Conservation (phyloP, 2,329 filamentous ascomycete genomes). For the Penicillium paneum region DNA sequence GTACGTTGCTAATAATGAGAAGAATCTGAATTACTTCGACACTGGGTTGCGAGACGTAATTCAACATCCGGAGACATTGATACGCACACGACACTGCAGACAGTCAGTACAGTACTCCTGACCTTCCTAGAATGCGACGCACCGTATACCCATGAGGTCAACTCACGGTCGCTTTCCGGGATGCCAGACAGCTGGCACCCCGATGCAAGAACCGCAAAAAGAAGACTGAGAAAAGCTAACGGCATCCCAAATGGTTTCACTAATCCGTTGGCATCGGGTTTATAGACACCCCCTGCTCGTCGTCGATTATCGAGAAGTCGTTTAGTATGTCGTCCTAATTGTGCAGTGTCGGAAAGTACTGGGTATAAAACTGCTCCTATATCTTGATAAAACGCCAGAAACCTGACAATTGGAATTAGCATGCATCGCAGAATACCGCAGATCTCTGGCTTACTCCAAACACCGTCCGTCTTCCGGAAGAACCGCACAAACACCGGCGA, state of each 20-base stretch:
- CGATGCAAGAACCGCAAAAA: slow-evolving; percentile 61
- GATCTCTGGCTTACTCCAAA: slow-evolving; percentile 22
- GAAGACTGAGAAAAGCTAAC: slow-evolving; percentile 57
- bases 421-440: background rate
- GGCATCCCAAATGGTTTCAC: slow-evolving; percentile 57
- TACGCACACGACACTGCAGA: slow-evolving; percentile 59
- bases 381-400: slow-evolving; percentile 55
- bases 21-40: slow-evolving; percentile 61
- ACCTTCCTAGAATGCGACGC: slow-evolving; percentile 21
- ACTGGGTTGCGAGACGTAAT: slow-evolving; percentile 60
- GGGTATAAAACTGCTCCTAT: slow-evolving; percentile 58
- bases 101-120: slow-evolving; percentile 14
- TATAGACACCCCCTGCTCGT: slow-evolving; percentile 41
- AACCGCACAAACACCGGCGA: slow-evolving; percentile 54
- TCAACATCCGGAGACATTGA: slow-evolving; percentile 61
- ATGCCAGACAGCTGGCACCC: slow-evolving; percentile 59
- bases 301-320: slow-evolving; percentile 52
- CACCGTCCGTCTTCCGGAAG: slow-evolving; percentile 56
- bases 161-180: slow-evolving; percentile 55
- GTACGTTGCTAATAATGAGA: slow-evolving; percentile 60
- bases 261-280: slow-evolving; percentile 46
- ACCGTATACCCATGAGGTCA: slow-evolving; percentile 64
- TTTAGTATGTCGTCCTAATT: slow-evolving; percentile 51
- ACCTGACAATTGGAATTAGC: slow-evolving; percentile 32
- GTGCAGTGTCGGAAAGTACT: slow-evolving; percentile 52